Evolutionary conservation across 73 alveolate species (phyloP), one percentile per base, ranked within the genome.

Genomic region (Symbiodinium natans): DNA sequence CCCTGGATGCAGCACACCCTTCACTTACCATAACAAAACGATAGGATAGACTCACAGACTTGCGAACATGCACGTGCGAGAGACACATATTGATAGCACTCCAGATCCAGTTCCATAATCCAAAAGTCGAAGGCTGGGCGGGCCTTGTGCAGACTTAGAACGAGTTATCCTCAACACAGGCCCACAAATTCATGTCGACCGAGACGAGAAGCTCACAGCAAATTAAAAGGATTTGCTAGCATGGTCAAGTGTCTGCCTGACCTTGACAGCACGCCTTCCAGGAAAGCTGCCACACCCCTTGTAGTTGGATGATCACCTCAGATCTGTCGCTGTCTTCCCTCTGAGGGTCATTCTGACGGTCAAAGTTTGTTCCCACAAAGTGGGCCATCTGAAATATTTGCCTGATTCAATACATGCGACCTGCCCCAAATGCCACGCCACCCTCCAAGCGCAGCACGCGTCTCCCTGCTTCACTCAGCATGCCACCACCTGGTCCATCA

Each of bases 71-170:
- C n/a, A 13, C 27, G 42, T 41, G 43, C 40, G 31, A 0, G 84
- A n/a, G 15, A 38, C 94, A 52, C 83, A 59, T 19, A 87, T 54
- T 10, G 94, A 83, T 31, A 87, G 94, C 40, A 87, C 94, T 19
- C 94, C 94, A 15, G 94, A 87, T 39, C 94, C 94, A 2, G 94
- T 87, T 56, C 94, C 94, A 31, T 87, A 87, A 41, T 87, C 94
- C 41, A 87, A 80, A 36, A 56, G 54, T 27, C 94, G 80, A 29
- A 63, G 38, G 36, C 80, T 63, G 1, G 11, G 80, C 11, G 36
- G 80, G 36, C 80, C 80, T 63, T 23, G 40, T 0, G 21, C 9
- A 29, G 36, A 29, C 40, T 29, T 29, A 9, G 15, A 1, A 6
- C 59, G 13, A 46, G 21, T 46, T 46, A 9, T 46, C 59, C n/a